Evolutionary conservation across 1,284 basidiomycete genomes (phyloP).

Genomic region (Ustilago cynodontis): DNA sequence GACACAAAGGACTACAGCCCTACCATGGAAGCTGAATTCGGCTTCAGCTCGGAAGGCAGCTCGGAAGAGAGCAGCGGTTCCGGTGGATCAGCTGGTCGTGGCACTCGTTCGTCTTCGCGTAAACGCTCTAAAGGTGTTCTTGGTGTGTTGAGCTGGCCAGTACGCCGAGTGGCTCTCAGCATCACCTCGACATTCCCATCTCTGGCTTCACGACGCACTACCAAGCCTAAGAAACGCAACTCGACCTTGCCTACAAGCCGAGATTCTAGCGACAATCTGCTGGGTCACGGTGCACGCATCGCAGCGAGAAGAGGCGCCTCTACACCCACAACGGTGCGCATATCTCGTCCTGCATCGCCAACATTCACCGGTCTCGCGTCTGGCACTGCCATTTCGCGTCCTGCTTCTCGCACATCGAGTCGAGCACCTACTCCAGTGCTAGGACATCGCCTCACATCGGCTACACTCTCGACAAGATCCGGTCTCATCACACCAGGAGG

Average conservation of each 20-base stretch:
- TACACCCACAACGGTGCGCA: constrained; percentile 34
- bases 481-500: constrained; percentile 30
- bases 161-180: constrained; percentile 33
- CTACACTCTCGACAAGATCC: constrained; percentile 33
- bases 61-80: constrained; percentile 48
- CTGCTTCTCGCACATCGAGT: constrained; percentile 47
- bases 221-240: constrained; percentile 40
- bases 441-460: constrained; percentile 50
- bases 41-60: constrained; percentile 52
- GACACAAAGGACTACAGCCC: constrained; percentile 46
- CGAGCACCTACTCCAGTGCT: constrained; percentile 51
- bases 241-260: constrained; percentile 36
- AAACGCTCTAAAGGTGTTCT: constrained; percentile 26
- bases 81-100: constrained; percentile 23
- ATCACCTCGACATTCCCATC: constrained; percentile 37
- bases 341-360: constrained; percentile 47
- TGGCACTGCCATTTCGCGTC: constrained; percentile 47
- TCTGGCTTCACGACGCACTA: constrained; percentile 26
- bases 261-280: constrained; percentile 12
- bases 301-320: constrained; percentile 35
- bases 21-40: constrained; percentile 48
- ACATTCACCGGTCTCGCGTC: constrained; percentile 34
- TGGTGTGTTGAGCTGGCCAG: constrained; percentile 39
- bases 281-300: constrained; percentile 33
- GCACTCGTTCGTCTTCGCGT: constrained; percentile 19